Conservation (phyloP, 1,139 yeast genomes). For the Schwanniomyces etchellsii region DNA sequence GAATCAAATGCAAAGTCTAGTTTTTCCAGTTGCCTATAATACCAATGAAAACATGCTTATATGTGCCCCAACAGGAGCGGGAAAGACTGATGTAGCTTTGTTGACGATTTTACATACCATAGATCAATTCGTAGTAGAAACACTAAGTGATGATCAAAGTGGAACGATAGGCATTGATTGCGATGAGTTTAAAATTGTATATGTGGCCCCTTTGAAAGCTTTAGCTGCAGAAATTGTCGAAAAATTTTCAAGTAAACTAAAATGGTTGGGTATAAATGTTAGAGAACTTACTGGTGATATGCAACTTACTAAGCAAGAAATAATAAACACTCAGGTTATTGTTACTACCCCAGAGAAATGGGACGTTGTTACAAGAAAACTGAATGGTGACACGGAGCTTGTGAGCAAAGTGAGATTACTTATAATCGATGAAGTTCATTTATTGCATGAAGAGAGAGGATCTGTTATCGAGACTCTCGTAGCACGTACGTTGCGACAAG, state of each 20-base stretch:
- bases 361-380: slow-evolving; percentile 97
- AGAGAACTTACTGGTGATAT: slow-evolving; percentile 95
- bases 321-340: slow-evolving; percentile 78
- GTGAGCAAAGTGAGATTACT: slow-evolving; percentile 79
- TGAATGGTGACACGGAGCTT: slow-evolving; percentile 76
- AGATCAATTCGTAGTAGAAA: slow-evolving; percentile 55
- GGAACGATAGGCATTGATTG: slow-evolving; percentile 61
- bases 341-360: slow-evolving; percentile 98
- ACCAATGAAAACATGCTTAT: slow-evolving; percentile 94
- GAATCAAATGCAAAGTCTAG: slow-evolving; percentile 88
- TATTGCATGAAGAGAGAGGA: slow-evolving; percentile 96
- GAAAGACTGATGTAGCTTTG: slow-evolving; percentile 96
- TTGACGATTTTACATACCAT: slow-evolving; percentile 77
- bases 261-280: slow-evolving; percentile 82
- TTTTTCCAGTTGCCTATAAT: slow-evolving; percentile 86
- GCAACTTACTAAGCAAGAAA: slow-evolving; percentile 85
- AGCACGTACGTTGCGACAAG: slow-evolving; percentile 91
- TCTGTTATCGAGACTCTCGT: slow-evolving; percentile 94
- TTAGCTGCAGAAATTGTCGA: slow-evolving; percentile 96
- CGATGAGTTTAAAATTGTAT: slow-evolving; percentile 83
- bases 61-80: slow-evolving; percentile 99
- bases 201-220: slow-evolving; percentile 95
- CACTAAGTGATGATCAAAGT: slow-evolving; percentile 40
- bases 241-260: slow-evolving; percentile 71
- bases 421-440: slow-evolving; percentile 94